These are phyloP conservation scores for Pholiota conissans DNA, from an alignment of 768 basidiomycete species.

Conservation along the genomic window DNA sequence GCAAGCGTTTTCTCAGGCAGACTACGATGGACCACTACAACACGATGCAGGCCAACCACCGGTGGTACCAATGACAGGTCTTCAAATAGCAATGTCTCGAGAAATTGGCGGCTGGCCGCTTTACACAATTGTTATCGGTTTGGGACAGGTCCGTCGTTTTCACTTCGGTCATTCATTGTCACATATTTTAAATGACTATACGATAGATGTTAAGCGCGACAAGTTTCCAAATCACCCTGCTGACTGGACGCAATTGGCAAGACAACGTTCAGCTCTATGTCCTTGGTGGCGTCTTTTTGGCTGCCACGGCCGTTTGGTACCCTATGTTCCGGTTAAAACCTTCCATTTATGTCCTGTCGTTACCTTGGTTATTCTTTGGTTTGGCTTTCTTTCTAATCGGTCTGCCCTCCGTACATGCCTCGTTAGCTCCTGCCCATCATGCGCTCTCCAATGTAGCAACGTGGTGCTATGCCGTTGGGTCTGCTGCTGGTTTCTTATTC, in stretches of 20 bases:
- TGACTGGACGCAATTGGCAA: constrained; percentile 85
- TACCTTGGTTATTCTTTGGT: constrained; percentile 91
- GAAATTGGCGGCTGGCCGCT: constrained; percentile 86
- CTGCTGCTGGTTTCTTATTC: constrained; percentile 91
- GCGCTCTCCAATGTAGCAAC: constrained; percentile 76
- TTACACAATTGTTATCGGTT: constrained; percentile 85
- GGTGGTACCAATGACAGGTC: constrained; percentile 72
- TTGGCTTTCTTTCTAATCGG: constrained; percentile 91
- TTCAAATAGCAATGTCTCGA: constrained; percentile 83
- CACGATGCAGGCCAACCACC: constrained; percentile 57
- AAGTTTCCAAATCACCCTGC: constrained; percentile 92
- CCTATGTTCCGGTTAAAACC: constrained; percentile 85
- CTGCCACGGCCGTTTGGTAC: constrained; percentile 87
- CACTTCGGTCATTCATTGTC: not conserved
- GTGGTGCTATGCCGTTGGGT: constrained; percentile 90
- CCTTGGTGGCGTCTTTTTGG: constrained; percentile 86
- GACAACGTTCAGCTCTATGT: constrained; percentile 84
- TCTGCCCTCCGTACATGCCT: constrained; percentile 69
- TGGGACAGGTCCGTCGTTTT: constrained; percentile 62
- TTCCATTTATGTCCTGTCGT: constrained; percentile 81
- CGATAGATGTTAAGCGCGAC: constrained; percentile 81
- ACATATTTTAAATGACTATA: constrained; percentile 9
- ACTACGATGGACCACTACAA: constrained; percentile 44
- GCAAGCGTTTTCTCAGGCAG: constrained; percentile 44
- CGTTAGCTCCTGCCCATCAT: constrained; percentile 62